Percentiles rank a stretch among this genome's conserved stretches.
Evolutionary conservation across 352 stramenopile species (phyloP).

Genomic region (Pythium brachiatum): DNA sequence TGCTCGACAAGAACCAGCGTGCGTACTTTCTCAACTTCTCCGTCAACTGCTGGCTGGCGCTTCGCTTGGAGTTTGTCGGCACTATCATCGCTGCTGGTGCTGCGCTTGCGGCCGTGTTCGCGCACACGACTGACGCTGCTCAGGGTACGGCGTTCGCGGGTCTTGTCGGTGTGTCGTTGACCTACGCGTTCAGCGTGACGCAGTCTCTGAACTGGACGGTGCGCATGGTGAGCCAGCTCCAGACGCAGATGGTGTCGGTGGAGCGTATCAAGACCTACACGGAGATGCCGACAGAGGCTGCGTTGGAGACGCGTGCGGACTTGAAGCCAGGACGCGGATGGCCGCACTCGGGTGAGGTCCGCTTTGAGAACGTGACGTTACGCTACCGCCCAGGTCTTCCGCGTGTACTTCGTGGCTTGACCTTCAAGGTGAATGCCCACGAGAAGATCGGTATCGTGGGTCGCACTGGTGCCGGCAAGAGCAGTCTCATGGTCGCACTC

Average conservation of each 20-base stretch:
- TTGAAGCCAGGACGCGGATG: constrained; percentile 20
- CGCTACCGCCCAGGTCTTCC: constrained; percentile 40
- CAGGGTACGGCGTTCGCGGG: constrained; percentile 48
- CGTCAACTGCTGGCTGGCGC: constrained; percentile 73
- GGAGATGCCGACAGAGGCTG: constrained; percentile 51
- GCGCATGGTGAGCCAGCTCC: constrained; percentile 69
- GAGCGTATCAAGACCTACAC: constrained; percentile 77
- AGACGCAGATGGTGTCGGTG: constrained; percentile 78
- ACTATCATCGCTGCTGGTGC: constrained; percentile 61
- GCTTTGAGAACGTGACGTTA: constrained; percentile 32
- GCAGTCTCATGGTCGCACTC: constrained; percentile 35
- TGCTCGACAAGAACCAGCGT: constrained; percentile 67
- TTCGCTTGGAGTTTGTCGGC: constrained; percentile 71
- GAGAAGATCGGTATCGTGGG: constrained; percentile 34
- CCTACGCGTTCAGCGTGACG: constrained; percentile 78
- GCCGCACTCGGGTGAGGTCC: constrained; percentile 29
- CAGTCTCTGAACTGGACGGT: constrained; percentile 79
- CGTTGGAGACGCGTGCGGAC: constrained; percentile 30
- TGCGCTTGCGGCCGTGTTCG: constrained; percentile 49
- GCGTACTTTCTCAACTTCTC: constrained; percentile 75
- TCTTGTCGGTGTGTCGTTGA: constrained; percentile 65
- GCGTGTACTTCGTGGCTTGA: constrained; percentile 33
- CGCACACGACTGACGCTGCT: constrained; percentile 39
- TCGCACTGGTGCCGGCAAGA: constrained; percentile 36
- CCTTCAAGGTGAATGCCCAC: constrained; percentile 26